phyloP scores from a whole-genome alignment of 345 rosid genomes.

The Noccaea caerulescens region DNA sequence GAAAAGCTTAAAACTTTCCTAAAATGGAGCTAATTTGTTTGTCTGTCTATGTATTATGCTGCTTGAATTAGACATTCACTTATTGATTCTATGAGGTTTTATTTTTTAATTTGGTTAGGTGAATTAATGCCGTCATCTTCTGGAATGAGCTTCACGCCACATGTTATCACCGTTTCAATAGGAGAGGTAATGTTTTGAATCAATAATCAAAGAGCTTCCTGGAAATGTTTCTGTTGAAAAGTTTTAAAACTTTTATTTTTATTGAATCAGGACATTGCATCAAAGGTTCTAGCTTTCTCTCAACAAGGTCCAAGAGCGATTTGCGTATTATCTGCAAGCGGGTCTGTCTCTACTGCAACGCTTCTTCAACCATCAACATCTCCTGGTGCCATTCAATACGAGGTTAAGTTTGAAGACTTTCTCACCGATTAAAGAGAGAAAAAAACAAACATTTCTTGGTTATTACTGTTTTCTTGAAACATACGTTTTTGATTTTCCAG shows the following conservation, averaged over 20 bases:
- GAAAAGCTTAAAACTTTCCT: background rate
- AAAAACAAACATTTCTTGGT: background rate
- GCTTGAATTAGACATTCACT: constrained; percentile 17
- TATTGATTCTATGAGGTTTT: constrained; percentile 12
- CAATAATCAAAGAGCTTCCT: constrained; percentile 14
- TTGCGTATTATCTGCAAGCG: constrained; percentile 87
- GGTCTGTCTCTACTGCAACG: constrained; percentile 87
- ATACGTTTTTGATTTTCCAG: constrained; percentile 46
- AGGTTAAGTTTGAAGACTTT: constrained; percentile 50
- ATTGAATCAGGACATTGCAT: constrained; percentile 68
- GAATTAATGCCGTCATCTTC: constrained; percentile 72
- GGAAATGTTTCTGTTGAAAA: constrained; percentile 10
- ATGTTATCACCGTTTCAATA: constrained; percentile 64
- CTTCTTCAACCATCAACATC: constrained; percentile 81
- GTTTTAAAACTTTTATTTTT: constrained; percentile 19
- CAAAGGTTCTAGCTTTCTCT: constrained; percentile 76
- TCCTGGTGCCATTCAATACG: constrained; percentile 80
- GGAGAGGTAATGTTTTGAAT: constrained; percentile 62
- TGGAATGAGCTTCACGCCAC: constrained; percentile 84
- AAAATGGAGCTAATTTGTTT: background rate
- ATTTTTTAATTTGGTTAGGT: constrained; percentile 48
- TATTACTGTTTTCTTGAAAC: constrained; percentile 5
- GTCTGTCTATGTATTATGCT: background rate
- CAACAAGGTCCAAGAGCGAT: constrained; percentile 89
- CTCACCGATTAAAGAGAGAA: background rate